Conservation (phyloP, 2,329 filamentous ascomycete species). For the Chalaropsis ovoidea region DNA sequence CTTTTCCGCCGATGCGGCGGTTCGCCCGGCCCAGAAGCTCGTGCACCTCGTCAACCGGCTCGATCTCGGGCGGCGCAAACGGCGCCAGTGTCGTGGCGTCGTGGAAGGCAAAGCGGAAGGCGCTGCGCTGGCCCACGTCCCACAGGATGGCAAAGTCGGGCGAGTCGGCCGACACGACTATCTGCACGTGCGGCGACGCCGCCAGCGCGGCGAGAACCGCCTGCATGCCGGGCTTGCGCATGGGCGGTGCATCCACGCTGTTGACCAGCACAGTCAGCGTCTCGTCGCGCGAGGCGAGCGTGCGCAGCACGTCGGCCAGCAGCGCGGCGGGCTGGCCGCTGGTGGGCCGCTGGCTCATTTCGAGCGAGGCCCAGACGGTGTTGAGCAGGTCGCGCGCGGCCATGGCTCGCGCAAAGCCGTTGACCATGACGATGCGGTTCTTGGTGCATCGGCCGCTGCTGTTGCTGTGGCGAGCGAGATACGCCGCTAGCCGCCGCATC, state of each 20-base stretch:
- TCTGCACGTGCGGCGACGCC: conserved; percentile 57
- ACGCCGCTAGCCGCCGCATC: conserved; percentile 62
- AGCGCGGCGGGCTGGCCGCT: conserved; percentile 59
- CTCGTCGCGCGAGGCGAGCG: conserved; percentile 43
- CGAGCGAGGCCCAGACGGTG: conserved; percentile 56
- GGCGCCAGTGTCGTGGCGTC: conserved; percentile 83
- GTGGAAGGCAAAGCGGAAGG: conserved; percentile 82
- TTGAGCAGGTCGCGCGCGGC: conserved; percentile 59
- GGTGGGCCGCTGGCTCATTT: conserved; percentile 39
- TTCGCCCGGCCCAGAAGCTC: conserved; percentile 73
- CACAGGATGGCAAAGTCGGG: conserved; percentile 81
- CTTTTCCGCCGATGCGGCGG: conserved; percentile 71
- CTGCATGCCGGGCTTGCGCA: conserved; percentile 63
- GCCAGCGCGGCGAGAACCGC: conserved; percentile 66
- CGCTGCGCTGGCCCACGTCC: conserved; percentile 74
- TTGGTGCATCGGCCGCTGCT: conserved; percentile 31
- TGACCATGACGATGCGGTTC: conserved; percentile 65
- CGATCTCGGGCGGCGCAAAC: conserved; percentile 52
- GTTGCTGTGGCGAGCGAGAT: conserved; percentile 44
- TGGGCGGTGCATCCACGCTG: conserved; percentile 69
- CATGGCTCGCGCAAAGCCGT: conserved; percentile 64
- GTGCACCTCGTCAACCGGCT: conserved; percentile 84
- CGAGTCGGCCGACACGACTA: conserved; percentile 76
- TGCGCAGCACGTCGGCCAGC: conserved; percentile 53
- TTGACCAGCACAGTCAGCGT: conserved; percentile 64